Evolutionary conservation across 164 flowering plant genomes (phyloP).

Genomic region (Vitis amurensis): DNA sequence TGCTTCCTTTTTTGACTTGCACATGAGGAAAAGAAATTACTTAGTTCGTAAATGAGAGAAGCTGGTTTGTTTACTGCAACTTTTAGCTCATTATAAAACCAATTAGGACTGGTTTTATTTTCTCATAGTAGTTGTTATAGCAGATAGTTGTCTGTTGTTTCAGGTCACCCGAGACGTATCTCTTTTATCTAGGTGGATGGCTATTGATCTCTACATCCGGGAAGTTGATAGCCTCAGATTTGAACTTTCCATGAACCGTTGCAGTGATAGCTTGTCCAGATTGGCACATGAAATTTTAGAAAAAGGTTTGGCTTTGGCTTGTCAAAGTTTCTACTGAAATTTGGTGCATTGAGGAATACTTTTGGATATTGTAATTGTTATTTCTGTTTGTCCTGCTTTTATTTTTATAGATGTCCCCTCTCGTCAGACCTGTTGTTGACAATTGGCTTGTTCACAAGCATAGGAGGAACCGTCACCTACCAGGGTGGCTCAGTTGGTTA

Average conservation of each 20-base stretch:
- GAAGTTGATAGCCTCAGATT: constrained; percentile 90
- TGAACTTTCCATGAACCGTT: constrained; percentile 86
- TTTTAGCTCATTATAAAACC: too few species aligned
- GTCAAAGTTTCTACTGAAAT: background rate
- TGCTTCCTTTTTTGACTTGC: too few species aligned
- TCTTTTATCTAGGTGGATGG: constrained; percentile 96
- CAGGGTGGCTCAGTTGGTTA: too few species aligned
- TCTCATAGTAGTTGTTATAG: too few species aligned
- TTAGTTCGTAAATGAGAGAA: too few species aligned
- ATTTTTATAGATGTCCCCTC: too few species aligned
- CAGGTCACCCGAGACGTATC: constrained; percentile 93
- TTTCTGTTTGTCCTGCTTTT: background rate
- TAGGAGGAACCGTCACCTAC: too few species aligned
- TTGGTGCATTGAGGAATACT: background rate
- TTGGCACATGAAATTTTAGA: constrained; percentile 72
- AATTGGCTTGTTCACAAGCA: too few species aligned
- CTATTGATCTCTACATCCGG: constrained; percentile 79
- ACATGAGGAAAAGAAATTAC: too few species aligned
- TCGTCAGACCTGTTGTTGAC: too few species aligned
- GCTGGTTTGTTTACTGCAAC: too few species aligned
- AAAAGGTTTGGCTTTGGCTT: constrained; percentile 48
- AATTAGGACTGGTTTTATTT: background rate
- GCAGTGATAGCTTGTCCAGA: constrained; percentile 54
- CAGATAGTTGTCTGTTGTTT: constrained; percentile 10
- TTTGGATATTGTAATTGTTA: background rate